phyloP scores from a whole-genome alignment of 345 rosid species.

The Brassica rapa region DNA sequence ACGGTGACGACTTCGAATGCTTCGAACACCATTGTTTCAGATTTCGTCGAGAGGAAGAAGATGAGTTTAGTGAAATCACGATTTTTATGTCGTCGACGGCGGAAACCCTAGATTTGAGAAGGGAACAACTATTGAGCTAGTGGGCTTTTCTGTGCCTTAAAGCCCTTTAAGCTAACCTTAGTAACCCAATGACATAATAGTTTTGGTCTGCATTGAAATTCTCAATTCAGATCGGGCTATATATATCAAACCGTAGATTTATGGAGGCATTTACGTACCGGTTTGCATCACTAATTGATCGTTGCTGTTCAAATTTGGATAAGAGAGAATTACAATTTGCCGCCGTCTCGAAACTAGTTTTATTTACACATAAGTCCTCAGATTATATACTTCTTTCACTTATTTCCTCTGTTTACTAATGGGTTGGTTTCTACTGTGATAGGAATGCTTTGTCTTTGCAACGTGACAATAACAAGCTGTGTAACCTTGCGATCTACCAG shows the following conservation, averaged over 20 bases:
- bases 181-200: background rate
- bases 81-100: background rate
- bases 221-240: background rate
- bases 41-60: slow-evolving; percentile 10
- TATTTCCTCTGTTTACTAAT: background rate
- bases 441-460: slow-evolving; percentile 67
- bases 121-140: slow-evolving; percentile 3
- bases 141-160: background rate
- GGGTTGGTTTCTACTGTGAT: slow-evolving; percentile 3
- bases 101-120: slow-evolving; percentile 32
- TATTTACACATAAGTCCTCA: background rate
- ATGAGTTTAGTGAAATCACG: background rate
- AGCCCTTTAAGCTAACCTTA: background rate
- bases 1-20: slow-evolving; percentile 81
- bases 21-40: slow-evolving; percentile 38
- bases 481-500: slow-evolving; percentile 73
- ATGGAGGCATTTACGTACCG: background rate
- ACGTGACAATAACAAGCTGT: slow-evolving; percentile 65
- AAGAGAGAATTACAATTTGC: background rate
- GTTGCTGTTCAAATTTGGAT: background rate
- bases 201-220: background rate
- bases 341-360: background rate
- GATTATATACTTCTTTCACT: background rate
- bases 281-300: background rate
- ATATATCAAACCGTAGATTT: background rate